Conservation (phyloP, 805 yeast species). For the Hanseniaspora taiwanica region DNA sequence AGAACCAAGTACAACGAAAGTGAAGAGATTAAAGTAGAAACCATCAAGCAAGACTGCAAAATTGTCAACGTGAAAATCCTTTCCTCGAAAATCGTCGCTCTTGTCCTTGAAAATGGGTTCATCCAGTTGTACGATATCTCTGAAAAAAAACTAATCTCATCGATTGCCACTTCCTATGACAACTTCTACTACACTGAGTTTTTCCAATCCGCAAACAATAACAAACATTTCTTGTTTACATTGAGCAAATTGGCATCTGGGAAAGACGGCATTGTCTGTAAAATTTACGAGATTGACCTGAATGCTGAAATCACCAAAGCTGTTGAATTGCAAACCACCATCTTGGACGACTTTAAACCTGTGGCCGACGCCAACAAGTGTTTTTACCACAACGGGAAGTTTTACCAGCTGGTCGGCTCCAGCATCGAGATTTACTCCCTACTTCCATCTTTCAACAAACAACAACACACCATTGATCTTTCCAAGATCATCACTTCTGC, state of each 20-base stretch:
- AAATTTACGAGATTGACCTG: constrained; percentile 7
- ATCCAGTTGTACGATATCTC: constrained; percentile 17
- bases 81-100: constrained; percentile 11
- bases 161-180: constrained; percentile 14
- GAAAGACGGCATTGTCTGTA: constrained; percentile 15
- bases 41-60: constrained; percentile 9
- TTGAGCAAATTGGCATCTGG: constrained; percentile 13
- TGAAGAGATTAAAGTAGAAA: constrained; percentile 7
- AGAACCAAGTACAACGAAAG: constrained; percentile 6
- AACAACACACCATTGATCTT: constrained; percentile 10
- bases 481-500: constrained; percentile 13
- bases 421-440: constrained; percentile 1
- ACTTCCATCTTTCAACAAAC: neutral
- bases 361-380: constrained; percentile 9
- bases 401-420: constrained; percentile 11
- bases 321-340: constrained; percentile 16
- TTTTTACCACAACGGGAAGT: constrained; percentile 18
- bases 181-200: constrained; percentile 13
- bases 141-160: constrained; percentile 12
- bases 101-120: constrained; percentile 18
- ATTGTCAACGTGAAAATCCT: constrained; percentile 13
- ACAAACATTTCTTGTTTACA: constrained; percentile 10
- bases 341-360: constrained; percentile 13
- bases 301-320: constrained; percentile 7
- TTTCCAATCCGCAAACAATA: constrained; percentile 11